Base-by-base conservation (phyloP, 2,329 filamentous ascomycete genomes). In the Aschersonia sp. region DNA sequence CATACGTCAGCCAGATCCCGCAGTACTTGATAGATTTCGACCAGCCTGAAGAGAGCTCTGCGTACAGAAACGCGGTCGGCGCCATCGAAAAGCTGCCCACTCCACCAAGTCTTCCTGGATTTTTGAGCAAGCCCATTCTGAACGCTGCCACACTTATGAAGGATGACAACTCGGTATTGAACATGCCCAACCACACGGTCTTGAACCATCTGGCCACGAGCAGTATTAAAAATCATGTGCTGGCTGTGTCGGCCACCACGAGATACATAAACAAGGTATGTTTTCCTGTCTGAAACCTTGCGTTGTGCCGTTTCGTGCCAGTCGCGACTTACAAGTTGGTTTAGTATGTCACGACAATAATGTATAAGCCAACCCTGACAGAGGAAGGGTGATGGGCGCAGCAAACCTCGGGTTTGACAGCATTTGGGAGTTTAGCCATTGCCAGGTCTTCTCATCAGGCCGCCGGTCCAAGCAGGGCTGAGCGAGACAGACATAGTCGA, bases 161-260 rank as follows among this genome's bases (percentile, higher is more conserved):
- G 70, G 92, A 98, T 62, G 92, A 98, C 66, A 95, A 90, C 64
- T 95, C 89, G 66, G 92, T 98, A 51, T 70, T 98, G 53, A 92
- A 87, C 55, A 90, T 95, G 76, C 92, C 92, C 11, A 98, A 97
- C 58, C 90, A 98, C 60, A 95, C 92, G 0, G 87, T 97, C 32
- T 70, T 98, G 52, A 98, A 98, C 56, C 92, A 98, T 64, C 71
- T 98, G 55, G 90, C 90, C 45, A 98, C 92, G 4, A 97, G 90
- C 65, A 95, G 89, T 64, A 98, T 98, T 65, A 95, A 95, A 70
- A 88, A 95, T 55, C 89, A 90, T 52, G 86, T 97, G 30, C 73
- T 98, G 53, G 92, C 92, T 35, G 94, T 94, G 5, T 95, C 89
- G 59, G 90, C 87, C 11, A 98, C 92, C 5, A 98, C 92, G n/a